A percentile compares a stretch with the other conserved stretches of the same genome.
phyloP scores from a whole-genome alignment of 495 filamentous ascomycete species.

The Tuber brumale region DNA sequence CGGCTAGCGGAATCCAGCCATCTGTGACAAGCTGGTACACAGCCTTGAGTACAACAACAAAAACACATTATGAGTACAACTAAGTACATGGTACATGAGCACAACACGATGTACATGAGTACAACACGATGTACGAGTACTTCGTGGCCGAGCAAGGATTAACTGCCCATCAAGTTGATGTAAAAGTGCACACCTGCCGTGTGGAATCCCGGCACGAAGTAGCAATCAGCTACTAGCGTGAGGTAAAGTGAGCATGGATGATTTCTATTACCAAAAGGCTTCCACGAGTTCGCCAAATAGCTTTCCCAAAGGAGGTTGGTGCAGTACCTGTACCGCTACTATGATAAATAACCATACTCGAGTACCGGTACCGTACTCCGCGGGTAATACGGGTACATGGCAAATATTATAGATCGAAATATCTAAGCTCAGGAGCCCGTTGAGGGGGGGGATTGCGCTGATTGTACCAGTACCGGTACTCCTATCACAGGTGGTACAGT shows the following conservation, averaged over 20 bases:
- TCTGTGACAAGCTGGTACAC: neutral
- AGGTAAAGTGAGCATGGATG: neutral
- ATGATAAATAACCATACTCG: neutral
- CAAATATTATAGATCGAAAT: neutral
- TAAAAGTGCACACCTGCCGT: neutral
- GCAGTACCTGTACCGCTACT: neutral
- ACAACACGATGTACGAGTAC: neutral
- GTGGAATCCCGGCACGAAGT: neutral
- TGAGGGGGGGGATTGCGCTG: neutral
- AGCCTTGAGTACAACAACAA: neutral
- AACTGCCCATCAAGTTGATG: neutral
- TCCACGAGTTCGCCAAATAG: neutral
- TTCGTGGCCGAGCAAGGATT: neutral
- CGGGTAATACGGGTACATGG: neutral
- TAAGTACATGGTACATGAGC: neutral
- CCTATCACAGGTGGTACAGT: neutral
- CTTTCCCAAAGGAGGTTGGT: neutral
- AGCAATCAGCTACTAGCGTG: neutral
- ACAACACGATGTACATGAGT: neutral
- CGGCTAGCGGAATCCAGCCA: neutral
- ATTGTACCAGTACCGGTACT: neutral
- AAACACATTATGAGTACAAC: neutral
- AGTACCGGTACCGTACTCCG: too few species aligned
- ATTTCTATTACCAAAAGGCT: neutral
- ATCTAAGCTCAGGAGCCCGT: neutral